A percentile compares a stretch with the other conserved stretches of the same genome.
These are phyloP conservation scores for Umbilicus rupestris DNA, from an alignment of 164 flowering plant genomes.

Conservation along the genomic window DNA sequence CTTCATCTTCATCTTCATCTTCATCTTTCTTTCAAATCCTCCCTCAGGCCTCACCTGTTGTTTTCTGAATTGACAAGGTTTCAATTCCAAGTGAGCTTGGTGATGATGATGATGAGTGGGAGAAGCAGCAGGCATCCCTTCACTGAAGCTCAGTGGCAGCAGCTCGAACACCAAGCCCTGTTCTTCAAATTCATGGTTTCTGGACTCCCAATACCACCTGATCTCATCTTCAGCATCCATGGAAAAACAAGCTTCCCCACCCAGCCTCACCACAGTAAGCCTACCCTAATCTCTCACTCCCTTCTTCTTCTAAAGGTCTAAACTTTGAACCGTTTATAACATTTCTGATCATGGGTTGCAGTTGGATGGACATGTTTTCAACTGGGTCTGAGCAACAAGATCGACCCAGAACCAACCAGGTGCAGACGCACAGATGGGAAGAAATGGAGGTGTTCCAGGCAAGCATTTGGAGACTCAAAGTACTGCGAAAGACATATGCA, in stretches of 20 bases:
- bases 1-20: no score
- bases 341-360: conserved; percentile 12
- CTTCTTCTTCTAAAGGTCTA: background rate
- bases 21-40: no score
- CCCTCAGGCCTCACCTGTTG: no score
- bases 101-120: conserved; percentile 12
- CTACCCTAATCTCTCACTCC: background rate
- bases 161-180: conserved; percentile 61
- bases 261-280: background rate
- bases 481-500: conserved; percentile 71
- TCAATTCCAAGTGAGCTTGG: no score
- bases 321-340: background rate
- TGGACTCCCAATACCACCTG: conserved; percentile 46
- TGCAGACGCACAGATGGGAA: conserved; percentile 71
- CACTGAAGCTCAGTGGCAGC: conserved; percentile 53
- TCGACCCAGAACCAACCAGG: conserved; percentile 64
- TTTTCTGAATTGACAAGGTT: no score
- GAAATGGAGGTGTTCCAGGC: conserved; percentile 62
- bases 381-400: conserved; percentile 36
- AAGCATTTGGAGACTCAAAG: conserved; percentile 48
- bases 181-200: conserved; percentile 46
- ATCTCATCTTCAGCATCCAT: conserved; percentile 28
- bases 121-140: conserved; percentile 29
- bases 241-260: conserved; percentile 23
- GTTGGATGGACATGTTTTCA: conserved; percentile 48